Evolutionary conservation across 2,329 filamentous ascomycete genomes (phyloP).

Genomic region (Xylariomycetidae sp.): DNA sequence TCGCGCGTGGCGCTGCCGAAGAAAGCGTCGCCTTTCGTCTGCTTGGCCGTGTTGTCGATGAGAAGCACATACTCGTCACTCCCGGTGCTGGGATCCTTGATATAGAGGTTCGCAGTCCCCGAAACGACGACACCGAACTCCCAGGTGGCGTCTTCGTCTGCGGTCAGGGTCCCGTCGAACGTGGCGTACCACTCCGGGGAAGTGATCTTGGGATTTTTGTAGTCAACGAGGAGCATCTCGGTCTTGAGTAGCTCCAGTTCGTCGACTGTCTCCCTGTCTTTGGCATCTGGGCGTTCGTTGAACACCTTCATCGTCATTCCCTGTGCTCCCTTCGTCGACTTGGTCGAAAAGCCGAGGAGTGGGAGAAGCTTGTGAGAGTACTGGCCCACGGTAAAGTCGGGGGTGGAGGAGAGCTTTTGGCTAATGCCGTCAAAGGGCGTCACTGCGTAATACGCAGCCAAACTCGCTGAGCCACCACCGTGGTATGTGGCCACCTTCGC

Average conservation of each 20-base stretch:
- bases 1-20: slow-evolving; percentile 62
- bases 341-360: slow-evolving; percentile 48
- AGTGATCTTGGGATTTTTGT: slow-evolving; percentile 48
- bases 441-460: slow-evolving; percentile 61
- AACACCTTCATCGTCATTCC: slow-evolving; percentile 62
- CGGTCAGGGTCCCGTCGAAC: slow-evolving; percentile 55
- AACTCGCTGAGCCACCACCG: slow-evolving; percentile 61
- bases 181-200: slow-evolving; percentile 54
- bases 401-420: slow-evolving; percentile 39
- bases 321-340: slow-evolving; percentile 44
- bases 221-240: slow-evolving; percentile 46
- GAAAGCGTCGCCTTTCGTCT: slow-evolving; percentile 59
- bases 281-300: slow-evolving; percentile 49
- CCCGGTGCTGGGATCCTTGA: too few species aligned
- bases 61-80: too few species aligned
- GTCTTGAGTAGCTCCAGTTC: slow-evolving; percentile 43
- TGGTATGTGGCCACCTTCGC: slow-evolving; percentile 53
- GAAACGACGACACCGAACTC: slow-evolving; percentile 64
- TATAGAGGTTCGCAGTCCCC: slow-evolving; percentile 60
- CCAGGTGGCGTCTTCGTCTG: slow-evolving; percentile 56
- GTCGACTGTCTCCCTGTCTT: slow-evolving; percentile 46
- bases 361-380: slow-evolving; percentile 63
- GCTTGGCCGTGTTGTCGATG: slow-evolving; percentile 62
- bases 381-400: slow-evolving; percentile 54
- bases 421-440: slow-evolving; percentile 69